Base-by-base conservation (phyloP, 768 basidiomycete genomes). In the Kwoniella europaea region DNA sequence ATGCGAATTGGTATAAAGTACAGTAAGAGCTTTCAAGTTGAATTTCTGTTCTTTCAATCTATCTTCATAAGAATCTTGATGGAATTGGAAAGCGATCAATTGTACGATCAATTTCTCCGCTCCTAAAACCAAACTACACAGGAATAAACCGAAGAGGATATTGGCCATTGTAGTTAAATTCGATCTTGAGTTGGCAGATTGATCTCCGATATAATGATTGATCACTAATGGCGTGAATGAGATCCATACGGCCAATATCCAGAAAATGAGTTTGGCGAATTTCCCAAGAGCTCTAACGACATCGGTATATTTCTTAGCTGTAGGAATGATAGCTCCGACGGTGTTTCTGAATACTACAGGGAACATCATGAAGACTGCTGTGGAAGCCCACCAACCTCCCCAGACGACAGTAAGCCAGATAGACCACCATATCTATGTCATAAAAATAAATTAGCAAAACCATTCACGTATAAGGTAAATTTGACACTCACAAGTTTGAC, bases 91-190 rank as follows among this genome's bases (percentile, higher is more conserved):
- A 43, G 84, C 84, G 57, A 96, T 93, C 86, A 89, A 89, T 81
- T 95, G 94, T 59, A 97, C 91, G 15, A 90, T 82, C 70, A 94
- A 88, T 79, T 97, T 97, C 83, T 94, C 93, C 65, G 88, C 90
- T 12, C 91, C 86, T 6, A 94, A 87, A 27, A 93, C 86, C 29
- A 87, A 87, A 0, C 90, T 83, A 78, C 89, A 91, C 59, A 94
- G 78, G 78, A 89, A 87, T 60, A 91, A 80, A 9, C 89, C 91
- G 78, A 94, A 93, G 7, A 92, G 85, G 29, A 93, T 84, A 79
- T 89, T 90, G 3, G 86, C 87, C 50, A 91, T 85, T 20, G 90
- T 85, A 56, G 84, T 82, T 62, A 93, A 84, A 29, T 87, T 87
- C 46, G 83, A 77, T 52, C 82, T 57, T 2, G 80, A 80, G 43